phyloP scores from a whole-genome alignment of 2,329 filamentous ascomycete species.

The Ophiostoma pallidulum region DNA sequence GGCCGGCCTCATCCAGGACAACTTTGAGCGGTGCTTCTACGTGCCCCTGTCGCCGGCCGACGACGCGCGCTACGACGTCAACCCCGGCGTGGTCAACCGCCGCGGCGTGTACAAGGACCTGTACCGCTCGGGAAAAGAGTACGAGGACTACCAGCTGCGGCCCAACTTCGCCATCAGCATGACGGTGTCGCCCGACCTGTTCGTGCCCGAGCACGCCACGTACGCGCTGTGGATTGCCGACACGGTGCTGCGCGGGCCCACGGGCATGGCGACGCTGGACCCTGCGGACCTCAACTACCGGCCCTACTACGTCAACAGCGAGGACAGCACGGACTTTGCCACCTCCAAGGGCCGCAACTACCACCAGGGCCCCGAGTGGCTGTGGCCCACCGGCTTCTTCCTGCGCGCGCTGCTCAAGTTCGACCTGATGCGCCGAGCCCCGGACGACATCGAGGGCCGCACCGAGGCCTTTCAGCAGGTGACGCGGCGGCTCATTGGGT shows the following conservation, averaged over 20 bases:
- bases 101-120: constrained; percentile 97
- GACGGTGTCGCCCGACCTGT: constrained; percentile 83
- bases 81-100: constrained; percentile 70
- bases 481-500: constrained; percentile 69
- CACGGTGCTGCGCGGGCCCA: constrained; percentile 68
- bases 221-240: constrained; percentile 74
- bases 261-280: constrained; percentile 92
- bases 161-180: constrained; percentile 94
- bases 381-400: constrained; percentile 97
- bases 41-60: constrained; percentile 62
- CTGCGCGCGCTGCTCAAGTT: constrained; percentile 85
- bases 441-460: constrained; percentile 49
- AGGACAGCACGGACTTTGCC: constrained; percentile 83
- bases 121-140: constrained; percentile 87
- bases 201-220: constrained; percentile 68
- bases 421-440: constrained; percentile 62
- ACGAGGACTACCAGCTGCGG: constrained; percentile 94
- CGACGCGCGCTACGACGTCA: constrained; percentile 70
- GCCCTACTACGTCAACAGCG: constrained; percentile 88
- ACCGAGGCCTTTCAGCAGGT: constrained; percentile 93
- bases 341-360: constrained; percentile 95
- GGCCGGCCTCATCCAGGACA: constrained; percentile 69
- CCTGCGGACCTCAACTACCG: constrained; percentile 87
- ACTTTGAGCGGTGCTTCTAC: constrained; percentile 90
- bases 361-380: constrained; percentile 95